Evolutionary conservation across 148 eudicot species (phyloP), one percentile per base, ranked within the genome.

Genomic region (Salicornia ramosissima): DNA sequence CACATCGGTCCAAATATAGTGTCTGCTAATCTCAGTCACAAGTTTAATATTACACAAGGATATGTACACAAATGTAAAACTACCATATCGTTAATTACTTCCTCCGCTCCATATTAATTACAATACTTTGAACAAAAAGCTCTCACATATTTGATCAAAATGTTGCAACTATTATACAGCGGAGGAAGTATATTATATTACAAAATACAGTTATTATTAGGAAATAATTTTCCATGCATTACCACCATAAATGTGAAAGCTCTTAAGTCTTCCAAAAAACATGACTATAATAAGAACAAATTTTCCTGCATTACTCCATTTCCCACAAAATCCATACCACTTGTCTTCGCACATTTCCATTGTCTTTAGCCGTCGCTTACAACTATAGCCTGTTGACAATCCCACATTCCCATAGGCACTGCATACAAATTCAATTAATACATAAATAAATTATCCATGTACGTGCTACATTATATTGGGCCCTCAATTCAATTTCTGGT

Each of bases 401-500:
- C 92, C 92, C 74, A 88, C 92, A 36, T 83, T 85, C 69, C 87
- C 92, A 62, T 86, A 83, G 1, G 86, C 89, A 75, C 92, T 88
- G 86, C 78, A 79, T 51, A 1, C 6, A 26, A 0, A 9, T 19
- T 12, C 57, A 10, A 49, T 13, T 49, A 10, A 19, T 43, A 2
- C 4, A 5, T 50, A 24, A 69, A 4, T 29, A 40, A 18, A 21
- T 10, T 24, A 24, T 30, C 6, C 28, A 42, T 42, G 68, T 31
- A 64, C 40, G 42, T n/a, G 36, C 22, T 26, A 43, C 2, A 28
- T n/a, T n/a, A n/a, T n/a, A n/a, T n/a, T n/a, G n/a, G n/a, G n/a
- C n/a, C n/a, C n/a, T n/a, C n/a, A n/a, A n/a, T n/a, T n/a, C n/a
- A n/a, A n/a, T n/a, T n/a, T n/a, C n/a, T n/a, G n/a, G n/a, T n/a